A percentile compares a stretch with the other conserved stretches of the same genome.
Evolutionary conservation across 1,139 yeast species (phyloP).

Genomic region (Kluyveromyces marxianus): DNA sequence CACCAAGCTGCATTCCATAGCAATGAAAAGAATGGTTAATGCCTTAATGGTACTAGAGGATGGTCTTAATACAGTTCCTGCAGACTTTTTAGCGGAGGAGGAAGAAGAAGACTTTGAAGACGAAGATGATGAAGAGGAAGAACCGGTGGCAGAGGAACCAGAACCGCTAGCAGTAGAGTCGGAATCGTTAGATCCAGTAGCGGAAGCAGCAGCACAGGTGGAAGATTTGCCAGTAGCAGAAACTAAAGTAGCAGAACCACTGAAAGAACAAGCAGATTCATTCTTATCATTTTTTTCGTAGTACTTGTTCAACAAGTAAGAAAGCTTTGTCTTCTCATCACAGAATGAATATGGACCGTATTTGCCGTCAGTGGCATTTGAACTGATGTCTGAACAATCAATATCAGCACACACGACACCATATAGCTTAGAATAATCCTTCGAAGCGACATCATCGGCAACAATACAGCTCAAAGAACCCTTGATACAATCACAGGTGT

Average conservation of each 20-base stretch:
- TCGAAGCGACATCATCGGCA: constrained; percentile 39
- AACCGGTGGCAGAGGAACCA: constrained; percentile 24
- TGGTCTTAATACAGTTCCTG: not conserved
- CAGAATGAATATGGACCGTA: constrained; percentile 67
- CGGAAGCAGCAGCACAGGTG: constrained; percentile 43
- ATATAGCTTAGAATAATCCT: constrained; percentile 52
- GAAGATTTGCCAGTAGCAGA: constrained; percentile 48
- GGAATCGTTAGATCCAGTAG: constrained; percentile 32
- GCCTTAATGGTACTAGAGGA: not conserved
- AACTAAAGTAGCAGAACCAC: constrained; percentile 52
- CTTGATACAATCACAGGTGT: constrained; percentile 56
- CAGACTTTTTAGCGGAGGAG: constrained; percentile 12
- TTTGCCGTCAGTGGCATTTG: constrained; percentile 52
- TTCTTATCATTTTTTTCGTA: constrained; percentile 43
- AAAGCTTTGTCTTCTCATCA: constrained; percentile 51
- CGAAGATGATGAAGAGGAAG: constrained; percentile 17
- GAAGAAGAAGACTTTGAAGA: constrained; percentile 16
- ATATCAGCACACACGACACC: constrained; percentile 47
- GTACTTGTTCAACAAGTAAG: constrained; percentile 58
- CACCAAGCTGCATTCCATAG: not conserved
- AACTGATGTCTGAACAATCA: constrained; percentile 46
- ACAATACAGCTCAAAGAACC: constrained; percentile 48
- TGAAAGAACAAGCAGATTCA: constrained; percentile 55
- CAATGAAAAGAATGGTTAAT: not conserved
- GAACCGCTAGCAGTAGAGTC: constrained; percentile 29